phyloP scores from a whole-genome alignment of 169 alveolate genomes.

The Plasmodium berghei region DNA sequence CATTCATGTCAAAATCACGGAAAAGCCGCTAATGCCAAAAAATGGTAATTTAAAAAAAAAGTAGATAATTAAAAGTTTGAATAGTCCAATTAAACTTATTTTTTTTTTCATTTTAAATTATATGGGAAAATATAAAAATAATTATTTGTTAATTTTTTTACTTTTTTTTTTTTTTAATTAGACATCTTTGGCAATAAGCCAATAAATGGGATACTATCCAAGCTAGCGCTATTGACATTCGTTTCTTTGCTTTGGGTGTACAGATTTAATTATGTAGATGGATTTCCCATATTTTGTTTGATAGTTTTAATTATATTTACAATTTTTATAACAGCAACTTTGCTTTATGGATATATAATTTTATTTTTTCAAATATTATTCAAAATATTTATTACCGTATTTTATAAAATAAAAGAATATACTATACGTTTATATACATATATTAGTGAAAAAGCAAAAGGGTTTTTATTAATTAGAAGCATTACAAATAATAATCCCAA shows the following conservation, averaged over 20 bases:
- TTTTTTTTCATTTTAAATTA: background rate
- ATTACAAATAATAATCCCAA: background rate
- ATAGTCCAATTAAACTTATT: background rate
- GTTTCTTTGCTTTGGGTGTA: constrained; percentile 47
- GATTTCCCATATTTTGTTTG: constrained; percentile 44
- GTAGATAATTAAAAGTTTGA: background rate
- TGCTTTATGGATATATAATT: constrained; percentile 23
- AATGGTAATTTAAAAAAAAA: constrained; percentile 13
- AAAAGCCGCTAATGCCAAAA: constrained; percentile 2
- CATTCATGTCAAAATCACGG: constrained; percentile 64
- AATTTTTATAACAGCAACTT: constrained; percentile 10
- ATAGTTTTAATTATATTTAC: constrained; percentile 36
- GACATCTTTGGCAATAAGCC: constrained; percentile 16
- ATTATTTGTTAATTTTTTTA: no score
- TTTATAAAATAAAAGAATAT: constrained; percentile 11
- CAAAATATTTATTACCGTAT: constrained; percentile 4
- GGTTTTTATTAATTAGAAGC: constrained; percentile 3
- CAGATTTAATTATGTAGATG: constrained; percentile 34
- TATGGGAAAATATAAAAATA: background rate
- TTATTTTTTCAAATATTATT: constrained; percentile 6
- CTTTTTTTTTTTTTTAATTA: background rate
- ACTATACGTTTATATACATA: background rate
- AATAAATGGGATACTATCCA: constrained; percentile 21
- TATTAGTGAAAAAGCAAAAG: constrained; percentile 4
- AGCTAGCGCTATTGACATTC: constrained; percentile 10